phyloP scores from a whole-genome alignment of 1,139 yeast species.

The Debaryomyces coudertii region DNA sequence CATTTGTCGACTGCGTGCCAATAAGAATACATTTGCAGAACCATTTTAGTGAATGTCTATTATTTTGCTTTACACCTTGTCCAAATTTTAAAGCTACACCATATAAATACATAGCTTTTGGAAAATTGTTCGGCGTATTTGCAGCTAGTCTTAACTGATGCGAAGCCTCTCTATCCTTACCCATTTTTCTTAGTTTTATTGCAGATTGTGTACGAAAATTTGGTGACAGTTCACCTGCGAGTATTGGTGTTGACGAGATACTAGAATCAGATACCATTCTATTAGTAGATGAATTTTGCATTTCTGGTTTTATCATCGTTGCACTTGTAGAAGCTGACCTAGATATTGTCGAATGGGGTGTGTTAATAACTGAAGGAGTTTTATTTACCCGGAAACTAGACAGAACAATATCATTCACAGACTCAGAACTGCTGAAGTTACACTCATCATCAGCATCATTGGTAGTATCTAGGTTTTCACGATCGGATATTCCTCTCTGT shows the following conservation, averaged over 20 bases:
- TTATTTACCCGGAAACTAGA: not conserved
- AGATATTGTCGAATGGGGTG: conserved; percentile 1
- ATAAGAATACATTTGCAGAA: conserved; percentile 46
- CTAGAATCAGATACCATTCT: conserved; percentile 14
- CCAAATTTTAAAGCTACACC: conserved; percentile 73
- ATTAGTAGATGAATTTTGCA: conserved; percentile 8
- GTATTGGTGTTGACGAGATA: conserved; percentile 19
- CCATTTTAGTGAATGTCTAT: conserved; percentile 62
- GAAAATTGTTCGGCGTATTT: conserved; percentile 57
- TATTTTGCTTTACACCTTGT: conserved; percentile 68
- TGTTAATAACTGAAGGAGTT: not conserved
- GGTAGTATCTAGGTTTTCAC: conserved; percentile 6
- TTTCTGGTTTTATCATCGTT: not conserved
- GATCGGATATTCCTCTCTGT: conserved; percentile 13
- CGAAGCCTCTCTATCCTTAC: conserved; percentile 69
- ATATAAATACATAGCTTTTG: conserved; percentile 67
- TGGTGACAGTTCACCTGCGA: conserved; percentile 19
- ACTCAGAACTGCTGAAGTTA: conserved; percentile 3
- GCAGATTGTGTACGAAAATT: conserved; percentile 57
- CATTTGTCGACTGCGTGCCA: conserved; percentile 10
- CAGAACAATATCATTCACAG: not conserved
- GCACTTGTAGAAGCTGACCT: conserved; percentile 9
- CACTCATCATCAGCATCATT: conserved; percentile 1
- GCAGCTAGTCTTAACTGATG: conserved; percentile 69
- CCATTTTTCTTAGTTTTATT: conserved; percentile 54